Evolutionary conservation across 179 eudicot genomes (phyloP).

Genomic region (Gypsophila paniculata): DNA sequence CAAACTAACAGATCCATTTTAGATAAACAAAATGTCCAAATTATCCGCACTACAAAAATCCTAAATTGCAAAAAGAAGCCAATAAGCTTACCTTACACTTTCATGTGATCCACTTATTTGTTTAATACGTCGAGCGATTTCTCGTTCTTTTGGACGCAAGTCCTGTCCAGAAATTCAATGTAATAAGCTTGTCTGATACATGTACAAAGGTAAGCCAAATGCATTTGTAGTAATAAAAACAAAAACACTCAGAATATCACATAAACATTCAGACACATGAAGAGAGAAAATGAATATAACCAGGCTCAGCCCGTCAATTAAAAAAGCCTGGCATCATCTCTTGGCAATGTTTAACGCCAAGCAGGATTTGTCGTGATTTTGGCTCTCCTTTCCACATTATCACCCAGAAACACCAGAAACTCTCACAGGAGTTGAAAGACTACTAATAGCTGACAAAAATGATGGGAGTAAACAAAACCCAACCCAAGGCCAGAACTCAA

Average conservation of each 20-base stretch:
- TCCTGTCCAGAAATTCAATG: constrained; percentile 39
- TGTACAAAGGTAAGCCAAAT: not conserved
- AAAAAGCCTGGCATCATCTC: not conserved
- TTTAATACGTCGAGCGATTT: constrained; percentile 52
- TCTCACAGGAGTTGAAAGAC: not conserved
- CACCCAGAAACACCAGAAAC: too few relatives aligned
- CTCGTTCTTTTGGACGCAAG: constrained; percentile 39
- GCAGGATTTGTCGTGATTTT: not conserved
- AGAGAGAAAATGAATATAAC: not conserved
- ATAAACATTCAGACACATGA: not conserved
- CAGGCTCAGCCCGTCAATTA: constrained; percentile 8
- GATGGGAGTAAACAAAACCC: not conserved
- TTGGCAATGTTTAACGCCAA: not conserved
- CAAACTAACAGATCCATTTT: not conserved
- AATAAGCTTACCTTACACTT: constrained; percentile 54
- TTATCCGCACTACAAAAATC: not conserved
- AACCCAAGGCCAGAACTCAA: not conserved
- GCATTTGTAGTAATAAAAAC: too few relatives aligned
- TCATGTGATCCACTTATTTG: constrained; percentile 54
- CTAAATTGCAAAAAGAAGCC: too few relatives aligned
- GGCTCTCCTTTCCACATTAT: constrained; percentile 4
- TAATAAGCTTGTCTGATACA: not conserved
- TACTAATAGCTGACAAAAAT: not conserved
- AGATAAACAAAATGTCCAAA: not conserved
- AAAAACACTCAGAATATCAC: not conserved